Conservation (phyloP, 768 basidiomycete genomes). For the Amanita phalloides region DNA sequence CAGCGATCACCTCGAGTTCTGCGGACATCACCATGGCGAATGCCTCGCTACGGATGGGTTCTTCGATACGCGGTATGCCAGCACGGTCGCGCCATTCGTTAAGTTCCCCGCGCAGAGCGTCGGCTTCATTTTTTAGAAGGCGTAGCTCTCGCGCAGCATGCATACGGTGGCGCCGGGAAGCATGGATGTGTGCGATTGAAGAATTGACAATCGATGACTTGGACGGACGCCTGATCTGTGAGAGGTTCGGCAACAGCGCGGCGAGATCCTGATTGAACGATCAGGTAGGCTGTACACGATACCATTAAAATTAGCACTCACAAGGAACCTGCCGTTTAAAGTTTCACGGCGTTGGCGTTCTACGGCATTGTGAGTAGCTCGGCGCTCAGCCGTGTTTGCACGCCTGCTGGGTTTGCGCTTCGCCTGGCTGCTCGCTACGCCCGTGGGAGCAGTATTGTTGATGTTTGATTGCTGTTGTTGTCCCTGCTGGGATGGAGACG, state of each 20-base stretch:
- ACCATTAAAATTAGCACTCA: conserved; percentile 21
- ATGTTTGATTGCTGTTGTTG: conserved; percentile 9
- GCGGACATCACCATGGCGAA: conserved; percentile 62
- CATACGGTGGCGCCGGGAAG: conserved; percentile 70
- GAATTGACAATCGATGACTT: conserved; percentile 97
- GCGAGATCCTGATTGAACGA: conserved; percentile 69
- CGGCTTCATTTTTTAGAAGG: conserved; percentile 67
- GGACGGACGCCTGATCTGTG: conserved; percentile 85
- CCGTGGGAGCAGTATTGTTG: conserved; percentile 5
- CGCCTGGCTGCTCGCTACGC: conserved; percentile 22
- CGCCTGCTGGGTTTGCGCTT: conserved; percentile 81
- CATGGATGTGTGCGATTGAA: conserved; percentile 81
- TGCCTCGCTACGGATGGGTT: conserved; percentile 61
- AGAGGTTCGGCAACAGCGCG: conserved; percentile 81
- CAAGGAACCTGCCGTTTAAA: conserved; percentile 85
- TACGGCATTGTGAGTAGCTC: conserved; percentile 95
- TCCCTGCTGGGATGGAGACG: conserved; percentile 11
- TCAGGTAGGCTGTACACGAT: not conserved
- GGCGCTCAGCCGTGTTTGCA: conserved; percentile 93
- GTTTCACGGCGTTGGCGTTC: conserved; percentile 91
- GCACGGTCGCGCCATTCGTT: conserved; percentile 88
- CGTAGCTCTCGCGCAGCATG: conserved; percentile 80
- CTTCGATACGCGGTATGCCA: conserved; percentile 60
- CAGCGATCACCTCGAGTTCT: conserved; percentile 56
- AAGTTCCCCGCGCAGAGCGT: conserved; percentile 81